These are phyloP conservation scores for Penicillium pancosmium DNA, from an alignment of 495 filamentous ascomycete genomes.

Conservation along the genomic window DNA sequence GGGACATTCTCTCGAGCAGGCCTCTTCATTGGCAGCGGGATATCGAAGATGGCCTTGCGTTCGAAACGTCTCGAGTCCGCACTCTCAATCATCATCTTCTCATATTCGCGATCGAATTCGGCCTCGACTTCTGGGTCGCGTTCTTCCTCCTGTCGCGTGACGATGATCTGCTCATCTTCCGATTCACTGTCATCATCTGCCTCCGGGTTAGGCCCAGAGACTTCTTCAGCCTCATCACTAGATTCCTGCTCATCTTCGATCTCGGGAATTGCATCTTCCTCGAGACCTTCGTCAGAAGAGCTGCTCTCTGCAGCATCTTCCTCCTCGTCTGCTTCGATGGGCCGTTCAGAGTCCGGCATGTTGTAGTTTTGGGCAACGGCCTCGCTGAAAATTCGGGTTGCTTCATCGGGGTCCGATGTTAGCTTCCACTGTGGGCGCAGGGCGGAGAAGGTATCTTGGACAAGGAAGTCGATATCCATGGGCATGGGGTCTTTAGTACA, in stretches of 20 bases:
- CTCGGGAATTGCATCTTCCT: slow-evolving; percentile 58
- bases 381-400: slow-evolving; percentile 80
- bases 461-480: slow-evolving; percentile 96
- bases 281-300: slow-evolving; percentile 65
- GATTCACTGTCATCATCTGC: slow-evolving; percentile 51
- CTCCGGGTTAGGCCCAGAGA: slow-evolving; percentile 53
- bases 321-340: slow-evolving; percentile 66
- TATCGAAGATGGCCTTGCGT: slow-evolving; percentile 89
- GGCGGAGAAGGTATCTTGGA: slow-evolving; percentile 86
- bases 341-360: slow-evolving; percentile 67
- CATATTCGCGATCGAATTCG: slow-evolving; percentile 97
- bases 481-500: slow-evolving; percentile 89
- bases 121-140: slow-evolving; percentile 93
- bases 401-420: slow-evolving; percentile 77
- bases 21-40: slow-evolving; percentile 85
- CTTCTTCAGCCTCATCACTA: slow-evolving; percentile 63
- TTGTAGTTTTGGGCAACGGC: slow-evolving; percentile 89
- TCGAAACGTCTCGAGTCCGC: slow-evolving; percentile 92
- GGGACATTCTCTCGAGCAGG: slow-evolving; percentile 61
- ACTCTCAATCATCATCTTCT: slow-evolving; percentile 98
- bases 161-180: slow-evolving; percentile 84
- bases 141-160: slow-evolving; percentile 86
- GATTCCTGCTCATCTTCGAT: slow-evolving; percentile 61
- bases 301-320: slow-evolving; percentile 52
- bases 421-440: slow-evolving; percentile 92